Evolutionary conservation across 805 yeast species (phyloP).

Genomic region (Cyberlindnera veronae): DNA sequence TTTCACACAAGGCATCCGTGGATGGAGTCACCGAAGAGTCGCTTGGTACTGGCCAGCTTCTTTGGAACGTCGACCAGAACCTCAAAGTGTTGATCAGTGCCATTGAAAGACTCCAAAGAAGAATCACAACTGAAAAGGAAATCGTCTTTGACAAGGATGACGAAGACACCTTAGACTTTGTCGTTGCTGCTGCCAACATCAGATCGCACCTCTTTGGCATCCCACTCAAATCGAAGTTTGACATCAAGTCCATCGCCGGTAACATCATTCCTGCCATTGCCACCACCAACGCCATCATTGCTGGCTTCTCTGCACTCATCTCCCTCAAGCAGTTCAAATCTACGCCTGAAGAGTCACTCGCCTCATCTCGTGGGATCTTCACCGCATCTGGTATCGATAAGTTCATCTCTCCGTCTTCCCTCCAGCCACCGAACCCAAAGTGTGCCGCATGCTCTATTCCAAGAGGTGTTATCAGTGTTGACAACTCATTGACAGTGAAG

Average conservation of each 20-base stretch:
- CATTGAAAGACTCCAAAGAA: conserved; percentile 44
- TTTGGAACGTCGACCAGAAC: conserved; percentile 65
- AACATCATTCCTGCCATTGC: conserved; percentile 98
- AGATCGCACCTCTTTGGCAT: conserved; percentile 70
- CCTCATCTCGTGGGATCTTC: conserved; percentile 45
- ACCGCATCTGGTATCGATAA: conserved; percentile 54
- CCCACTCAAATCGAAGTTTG: conserved; percentile 72
- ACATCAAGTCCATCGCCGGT: conserved; percentile 92
- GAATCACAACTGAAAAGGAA: conserved; percentile 38
- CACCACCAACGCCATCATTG: conserved; percentile 92
- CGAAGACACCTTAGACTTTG: conserved; percentile 84
- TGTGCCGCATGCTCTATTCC: conserved; percentile 67
- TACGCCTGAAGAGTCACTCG: conserved; percentile 29
- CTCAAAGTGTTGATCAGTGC: conserved; percentile 53
- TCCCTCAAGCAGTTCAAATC: conserved; percentile 52
- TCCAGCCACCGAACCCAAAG: conserved; percentile 60
- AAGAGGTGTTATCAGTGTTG: conserved; percentile 46
- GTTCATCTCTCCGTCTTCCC: conserved; percentile 59
- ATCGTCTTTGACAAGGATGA: conserved; percentile 92
- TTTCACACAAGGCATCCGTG: conserved; percentile 17
- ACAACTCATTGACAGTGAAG: conserved; percentile 37
- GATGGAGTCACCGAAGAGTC: conserved; percentile 18
- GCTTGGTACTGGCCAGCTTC: conserved; percentile 33
- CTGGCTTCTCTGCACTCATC: conserved; percentile 80
- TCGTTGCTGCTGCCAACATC: conserved; percentile 78